A percentile compares a stretch with the other conserved stretches of the same genome.
These are phyloP conservation scores for Seiridium unicorne DNA, from an alignment of 2,329 filamentous ascomycete species.

Conservation along the genomic window DNA sequence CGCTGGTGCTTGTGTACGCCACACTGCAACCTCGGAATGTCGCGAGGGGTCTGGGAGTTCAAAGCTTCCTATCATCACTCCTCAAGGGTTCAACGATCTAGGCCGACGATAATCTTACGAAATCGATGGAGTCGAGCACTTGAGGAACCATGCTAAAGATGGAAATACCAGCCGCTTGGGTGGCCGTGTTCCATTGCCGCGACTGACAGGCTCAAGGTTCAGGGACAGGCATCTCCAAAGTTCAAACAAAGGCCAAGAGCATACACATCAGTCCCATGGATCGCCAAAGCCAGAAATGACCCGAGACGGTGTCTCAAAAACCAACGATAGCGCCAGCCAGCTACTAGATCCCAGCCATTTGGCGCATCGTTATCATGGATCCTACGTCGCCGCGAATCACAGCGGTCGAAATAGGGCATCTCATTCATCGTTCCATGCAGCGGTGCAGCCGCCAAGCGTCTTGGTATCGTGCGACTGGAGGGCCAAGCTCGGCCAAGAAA, in stretches of 20 bases:
- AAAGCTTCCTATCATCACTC: background rate
- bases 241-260: too few species aligned
- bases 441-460: background rate
- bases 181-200: too few species aligned
- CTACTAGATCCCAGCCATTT: background rate
- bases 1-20: background rate
- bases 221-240: too few species aligned
- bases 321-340: background rate
- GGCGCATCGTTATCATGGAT: background rate
- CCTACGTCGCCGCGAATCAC: background rate
- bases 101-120: too few species aligned
- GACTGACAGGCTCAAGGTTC: too few species aligned
- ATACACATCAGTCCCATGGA: too few species aligned
- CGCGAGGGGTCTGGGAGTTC: background rate
- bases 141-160: too few species aligned
- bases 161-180: too few species aligned
- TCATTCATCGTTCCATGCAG: background rate
- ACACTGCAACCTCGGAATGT: background rate
- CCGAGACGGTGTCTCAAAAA: too few species aligned
- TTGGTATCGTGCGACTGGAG: background rate
- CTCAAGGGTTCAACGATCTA: background rate
- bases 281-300: too few species aligned
- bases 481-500: slow-evolving; percentile 4
- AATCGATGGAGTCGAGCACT: too few species aligned
- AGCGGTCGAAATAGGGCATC: background rate